Evolutionary conservation across 768 basidiomycete genomes (phyloP).

Genomic region (Trametes maxima): DNA sequence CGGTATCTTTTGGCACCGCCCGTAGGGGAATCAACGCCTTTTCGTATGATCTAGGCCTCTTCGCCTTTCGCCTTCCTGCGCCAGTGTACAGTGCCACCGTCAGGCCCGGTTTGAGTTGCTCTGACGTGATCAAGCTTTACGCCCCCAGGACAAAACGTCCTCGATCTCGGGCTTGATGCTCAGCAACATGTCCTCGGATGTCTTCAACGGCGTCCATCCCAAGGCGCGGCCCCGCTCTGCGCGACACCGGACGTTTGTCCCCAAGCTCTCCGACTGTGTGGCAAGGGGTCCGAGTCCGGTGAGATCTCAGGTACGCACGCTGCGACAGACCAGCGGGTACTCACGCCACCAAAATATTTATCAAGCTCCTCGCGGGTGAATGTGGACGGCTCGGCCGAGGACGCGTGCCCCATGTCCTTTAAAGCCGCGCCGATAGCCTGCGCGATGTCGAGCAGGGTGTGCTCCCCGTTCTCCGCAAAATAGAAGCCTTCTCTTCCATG

Average conservation of each 20-base stretch:
- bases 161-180: constrained; percentile 21
- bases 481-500: constrained; percentile 38
- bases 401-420: constrained; percentile 28
- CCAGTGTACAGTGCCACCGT: not conserved
- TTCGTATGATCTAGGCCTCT: not conserved
- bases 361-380: constrained; percentile 46
- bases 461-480: constrained; percentile 35
- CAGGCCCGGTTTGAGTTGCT: not conserved
- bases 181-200: constrained; percentile 15
- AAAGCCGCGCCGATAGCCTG: constrained; percentile 38
- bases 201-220: constrained; percentile 19
- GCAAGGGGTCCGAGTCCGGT: constrained; percentile 5
- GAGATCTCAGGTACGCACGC: not conserved
- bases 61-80: not conserved
- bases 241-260: constrained; percentile 29
- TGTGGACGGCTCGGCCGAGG: constrained; percentile 40
- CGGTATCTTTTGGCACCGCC: not conserved
- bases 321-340: not conserved
- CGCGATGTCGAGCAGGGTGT: constrained; percentile 34
- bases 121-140: not conserved
- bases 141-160: not conserved
- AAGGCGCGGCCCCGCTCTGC: constrained; percentile 34
- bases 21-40: constrained; percentile 2
- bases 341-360: constrained; percentile 38
- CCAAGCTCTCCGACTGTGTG: constrained; percentile 22